A percentile compares a stretch with the other conserved stretches of the same genome.
Conservation (phyloP, 2,329 filamentous ascomycete genomes). For the Rutstroemia sp. region DNA sequence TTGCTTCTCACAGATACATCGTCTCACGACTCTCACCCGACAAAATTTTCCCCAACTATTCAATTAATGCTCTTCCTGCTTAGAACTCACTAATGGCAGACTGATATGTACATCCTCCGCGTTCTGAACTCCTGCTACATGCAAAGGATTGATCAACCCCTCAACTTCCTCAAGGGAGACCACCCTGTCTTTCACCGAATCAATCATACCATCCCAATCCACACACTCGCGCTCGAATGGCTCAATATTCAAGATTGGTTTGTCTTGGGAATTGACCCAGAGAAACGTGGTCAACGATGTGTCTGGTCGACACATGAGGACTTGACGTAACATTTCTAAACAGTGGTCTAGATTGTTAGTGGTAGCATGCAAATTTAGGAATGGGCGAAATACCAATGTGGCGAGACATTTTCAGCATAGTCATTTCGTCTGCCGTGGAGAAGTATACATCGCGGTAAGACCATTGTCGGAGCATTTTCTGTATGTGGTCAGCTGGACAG, state of each 20-base stretch:
- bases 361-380: too few relatives aligned
- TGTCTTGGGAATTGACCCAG: background rate
- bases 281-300: background rate
- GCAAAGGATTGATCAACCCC: background rate
- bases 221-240: background rate
- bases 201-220: background rate
- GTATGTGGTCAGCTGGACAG: background rate
- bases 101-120: too few relatives aligned
- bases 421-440: too few relatives aligned
- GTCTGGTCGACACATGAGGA: background rate
- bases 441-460: background rate
- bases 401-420: too few relatives aligned
- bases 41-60: too few relatives aligned
- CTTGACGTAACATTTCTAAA: background rate
- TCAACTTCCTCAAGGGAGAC: background rate
- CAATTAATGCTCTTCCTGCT: too few relatives aligned
- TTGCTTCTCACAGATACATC: too few relatives aligned
- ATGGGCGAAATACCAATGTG: too few relatives aligned
- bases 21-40: too few relatives aligned
- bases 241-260: background rate
- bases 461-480: background rate
- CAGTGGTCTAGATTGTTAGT: background rate
- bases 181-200: background rate
- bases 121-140: too few relatives aligned
- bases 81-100: too few relatives aligned